Conservation (phyloP, 2,329 filamentous ascomycete species). For the Colletotrichum siamense region DNA sequence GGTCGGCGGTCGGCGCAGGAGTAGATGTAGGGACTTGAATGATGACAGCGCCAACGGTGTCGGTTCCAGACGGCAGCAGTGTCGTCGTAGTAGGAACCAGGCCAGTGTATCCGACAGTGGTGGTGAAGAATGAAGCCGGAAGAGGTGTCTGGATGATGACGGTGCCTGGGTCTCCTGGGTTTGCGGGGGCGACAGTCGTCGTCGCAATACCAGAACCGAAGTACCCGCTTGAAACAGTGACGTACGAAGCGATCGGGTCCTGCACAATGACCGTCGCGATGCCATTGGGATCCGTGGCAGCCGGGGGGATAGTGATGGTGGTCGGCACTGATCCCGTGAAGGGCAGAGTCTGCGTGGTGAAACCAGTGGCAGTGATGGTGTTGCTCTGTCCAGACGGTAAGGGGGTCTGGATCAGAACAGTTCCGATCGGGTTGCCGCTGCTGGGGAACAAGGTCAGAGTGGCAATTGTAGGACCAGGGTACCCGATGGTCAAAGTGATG, state of each 20-base stretch:
- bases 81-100: neutral
- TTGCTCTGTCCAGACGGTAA: neutral
- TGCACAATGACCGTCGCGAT: neutral
- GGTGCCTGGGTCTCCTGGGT: neutral
- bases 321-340: neutral
- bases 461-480: neutral
- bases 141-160: constrained; percentile 5
- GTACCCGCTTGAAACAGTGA: constrained; percentile 1
- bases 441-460: neutral
- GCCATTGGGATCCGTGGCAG: neutral
- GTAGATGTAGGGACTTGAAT: neutral
- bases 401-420: neutral
- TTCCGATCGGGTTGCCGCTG: neutral
- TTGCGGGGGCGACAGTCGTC: neutral
- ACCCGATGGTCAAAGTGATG: neutral
- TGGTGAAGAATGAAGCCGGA: neutral
- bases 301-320: neutral
- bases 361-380: neutral
- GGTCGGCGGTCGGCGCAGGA: neutral
- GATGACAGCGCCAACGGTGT: constrained; percentile 4
- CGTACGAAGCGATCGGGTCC: neutral
- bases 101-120: constrained; percentile 1
- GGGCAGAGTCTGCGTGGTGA: neutral
- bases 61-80: constrained; percentile 3
- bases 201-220: neutral